A percentile compares a stretch with the other conserved stretches of the same genome.
These are phyloP conservation scores for Xylaria telfairii DNA, from an alignment of 495 filamentous ascomycete genomes.

Conservation along the genomic window DNA sequence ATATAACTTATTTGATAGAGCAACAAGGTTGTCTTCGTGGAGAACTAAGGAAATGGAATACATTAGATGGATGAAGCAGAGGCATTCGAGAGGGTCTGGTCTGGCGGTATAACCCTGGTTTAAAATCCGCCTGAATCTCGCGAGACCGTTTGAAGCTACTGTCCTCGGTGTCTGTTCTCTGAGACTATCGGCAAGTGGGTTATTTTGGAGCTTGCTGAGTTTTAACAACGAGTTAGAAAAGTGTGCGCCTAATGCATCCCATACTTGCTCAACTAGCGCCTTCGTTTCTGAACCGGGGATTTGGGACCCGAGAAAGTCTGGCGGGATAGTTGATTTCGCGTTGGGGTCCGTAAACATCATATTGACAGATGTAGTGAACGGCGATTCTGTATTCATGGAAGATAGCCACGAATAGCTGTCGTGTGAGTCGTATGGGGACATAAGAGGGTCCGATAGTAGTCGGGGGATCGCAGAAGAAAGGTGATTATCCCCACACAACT, in stretches of 20 bases:
- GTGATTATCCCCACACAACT: conserved; percentile 43
- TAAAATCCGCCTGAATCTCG: conserved; percentile 42
- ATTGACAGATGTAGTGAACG: conserved; percentile 40
- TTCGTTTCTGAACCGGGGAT: conserved; percentile 42
- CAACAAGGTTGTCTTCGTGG: conserved; percentile 40
- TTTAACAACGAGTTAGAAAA: conserved; percentile 47
- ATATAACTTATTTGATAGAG: conserved; percentile 41
- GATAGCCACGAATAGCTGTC: conserved; percentile 39
- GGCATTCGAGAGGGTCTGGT: conserved; percentile 42
- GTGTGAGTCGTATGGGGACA: conserved; percentile 37
- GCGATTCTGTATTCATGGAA: conserved; percentile 32
- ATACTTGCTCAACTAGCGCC: conserved; percentile 46
- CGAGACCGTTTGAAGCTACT: conserved; percentile 46
- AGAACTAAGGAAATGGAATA: conserved; percentile 53
- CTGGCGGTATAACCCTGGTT: conserved; percentile 39
- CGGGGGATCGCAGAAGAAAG: conserved; percentile 30
- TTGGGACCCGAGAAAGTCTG: conserved; percentile 29
- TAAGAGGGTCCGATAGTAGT: conserved; percentile 37
- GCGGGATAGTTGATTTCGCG: conserved; percentile 26
- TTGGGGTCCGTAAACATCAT: conserved; percentile 40
- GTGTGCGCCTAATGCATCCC: conserved; percentile 50
- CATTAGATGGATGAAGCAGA: conserved; percentile 54
- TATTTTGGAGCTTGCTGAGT: conserved; percentile 42
- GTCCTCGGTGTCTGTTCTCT: conserved; percentile 42
- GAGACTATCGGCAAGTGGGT: conserved; percentile 46